phyloP scores from a whole-genome alignment of 345 rosid genomes.

The Linum usitatissimum region DNA sequence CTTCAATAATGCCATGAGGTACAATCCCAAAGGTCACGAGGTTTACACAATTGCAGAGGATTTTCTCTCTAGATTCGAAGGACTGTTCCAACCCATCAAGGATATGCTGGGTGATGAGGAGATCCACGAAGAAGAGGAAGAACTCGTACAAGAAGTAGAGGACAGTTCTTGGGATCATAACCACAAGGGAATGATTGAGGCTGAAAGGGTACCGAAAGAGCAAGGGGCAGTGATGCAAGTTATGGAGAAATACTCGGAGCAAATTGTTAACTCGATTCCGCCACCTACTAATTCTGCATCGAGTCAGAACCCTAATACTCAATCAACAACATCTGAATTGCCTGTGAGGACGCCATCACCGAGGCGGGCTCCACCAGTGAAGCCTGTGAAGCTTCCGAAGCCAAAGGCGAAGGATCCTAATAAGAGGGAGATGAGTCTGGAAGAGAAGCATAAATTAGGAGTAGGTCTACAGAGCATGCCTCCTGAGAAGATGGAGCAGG shows the following conservation, averaged over 20 bases:
- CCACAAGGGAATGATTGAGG: constrained; percentile 11
- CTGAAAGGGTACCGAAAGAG: constrained; percentile 15
- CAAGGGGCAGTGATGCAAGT: constrained; percentile 16
- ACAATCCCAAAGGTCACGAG: constrained; percentile 68
- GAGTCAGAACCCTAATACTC: constrained; percentile 14
- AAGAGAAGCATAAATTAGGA: constrained; percentile 61
- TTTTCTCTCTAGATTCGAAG: constrained; percentile 38
- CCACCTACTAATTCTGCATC: constrained; percentile 6
- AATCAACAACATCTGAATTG: constrained; percentile 18
- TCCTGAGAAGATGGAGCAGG: constrained; percentile 71
- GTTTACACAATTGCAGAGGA: constrained; percentile 48
- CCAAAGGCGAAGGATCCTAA: constrained; percentile 79
- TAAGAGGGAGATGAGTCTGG: constrained; percentile 63
- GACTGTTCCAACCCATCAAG: constrained; percentile 32
- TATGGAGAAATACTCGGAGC: constrained; percentile 19
- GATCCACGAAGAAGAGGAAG: constrained; percentile 14
- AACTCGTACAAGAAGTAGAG: constrained; percentile 23
- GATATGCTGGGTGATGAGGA: constrained; percentile 17
- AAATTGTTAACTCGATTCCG: constrained; percentile 8
- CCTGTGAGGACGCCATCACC: constrained; percentile 31
- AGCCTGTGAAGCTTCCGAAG: constrained; percentile 47
- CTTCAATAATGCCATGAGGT: constrained; percentile 60
- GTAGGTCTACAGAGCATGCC: constrained; percentile 66
- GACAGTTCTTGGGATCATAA: constrained; percentile 43
- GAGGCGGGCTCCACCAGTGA: constrained; percentile 25